Evolutionary conservation across 192 early-diverging fungal genomes (phyloP).

Genomic region (Umbelopsis isabellina): DNA sequence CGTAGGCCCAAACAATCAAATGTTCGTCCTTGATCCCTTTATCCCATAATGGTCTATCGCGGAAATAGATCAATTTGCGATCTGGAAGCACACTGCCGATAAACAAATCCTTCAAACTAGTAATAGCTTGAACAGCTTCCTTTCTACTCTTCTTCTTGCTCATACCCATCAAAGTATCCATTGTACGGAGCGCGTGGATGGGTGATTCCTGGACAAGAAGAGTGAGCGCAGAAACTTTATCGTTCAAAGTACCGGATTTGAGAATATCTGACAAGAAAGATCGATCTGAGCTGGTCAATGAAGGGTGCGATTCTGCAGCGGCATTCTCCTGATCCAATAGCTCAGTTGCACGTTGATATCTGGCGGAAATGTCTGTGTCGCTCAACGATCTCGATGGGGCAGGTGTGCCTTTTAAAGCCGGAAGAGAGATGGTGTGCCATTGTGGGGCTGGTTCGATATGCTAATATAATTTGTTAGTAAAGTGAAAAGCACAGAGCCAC

Average conservation of each 20-base stretch:
- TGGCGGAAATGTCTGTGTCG: slow-evolving; percentile 13
- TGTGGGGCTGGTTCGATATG: slow-evolving; percentile 38
- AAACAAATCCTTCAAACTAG: slow-evolving; percentile 90
- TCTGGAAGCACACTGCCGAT: slow-evolving; percentile 79
- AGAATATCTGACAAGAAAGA: slow-evolving; percentile 88
- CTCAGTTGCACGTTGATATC: slow-evolving; percentile 55
- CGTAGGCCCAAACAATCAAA: slow-evolving; percentile 91
- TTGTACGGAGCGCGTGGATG: slow-evolving; percentile 72
- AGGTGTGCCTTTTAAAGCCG: slow-evolving; percentile 10
- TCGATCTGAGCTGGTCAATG: slow-evolving; percentile 76
- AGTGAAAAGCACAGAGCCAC: background rate
- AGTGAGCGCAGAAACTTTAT: slow-evolving; percentile 92
- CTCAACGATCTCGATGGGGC: background rate
- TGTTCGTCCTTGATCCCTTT: slow-evolving; percentile 66
- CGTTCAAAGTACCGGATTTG: slow-evolving; percentile 88
- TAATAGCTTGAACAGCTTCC: slow-evolving; percentile 83
- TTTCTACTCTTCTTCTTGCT: slow-evolving; percentile 88
- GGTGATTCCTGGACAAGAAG: slow-evolving; percentile 92
- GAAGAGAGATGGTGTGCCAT: slow-evolving; percentile 31
- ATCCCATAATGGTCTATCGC: slow-evolving; percentile 81
- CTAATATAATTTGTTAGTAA: slow-evolving; percentile 1
- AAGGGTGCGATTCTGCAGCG: slow-evolving; percentile 53
- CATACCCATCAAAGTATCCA: slow-evolving; percentile 83
- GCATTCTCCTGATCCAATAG: slow-evolving; percentile 71
- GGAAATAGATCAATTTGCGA: slow-evolving; percentile 91